Evolutionary conservation across 441 rosid species (phyloP).

Genomic region (Dalechampia spathulata): DNA sequence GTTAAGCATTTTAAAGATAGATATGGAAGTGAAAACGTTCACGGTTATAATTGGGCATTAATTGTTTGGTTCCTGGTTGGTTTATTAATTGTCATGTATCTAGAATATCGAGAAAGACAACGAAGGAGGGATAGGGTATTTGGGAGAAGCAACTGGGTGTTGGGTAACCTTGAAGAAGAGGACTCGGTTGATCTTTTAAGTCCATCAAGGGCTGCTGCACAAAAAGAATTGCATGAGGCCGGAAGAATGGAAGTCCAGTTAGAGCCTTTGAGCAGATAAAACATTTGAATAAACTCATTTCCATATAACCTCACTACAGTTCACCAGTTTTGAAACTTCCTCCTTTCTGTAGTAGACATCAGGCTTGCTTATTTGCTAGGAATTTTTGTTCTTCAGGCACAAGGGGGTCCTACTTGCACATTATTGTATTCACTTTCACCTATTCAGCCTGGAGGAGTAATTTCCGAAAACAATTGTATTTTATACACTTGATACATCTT

Average conservation of each 20-base stretch:
- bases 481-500: conserved; percentile 31
- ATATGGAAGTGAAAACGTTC: conserved; percentile 68
- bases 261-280: conserved; percentile 75
- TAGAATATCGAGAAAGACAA: conserved; percentile 59
- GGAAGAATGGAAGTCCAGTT: conserved; percentile 86
- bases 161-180: conserved; percentile 77
- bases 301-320: conserved; percentile 10
- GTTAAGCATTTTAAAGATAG: conserved; percentile 83
- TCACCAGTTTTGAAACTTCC: conserved; percentile 22
- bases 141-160: conserved; percentile 75
- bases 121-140: conserved; percentile 39
- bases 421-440: conserved; percentile 7
- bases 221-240: conserved; percentile 36
- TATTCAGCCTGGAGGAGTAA: conserved; percentile 16
- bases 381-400: conserved; percentile 10
- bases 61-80: conserved; percentile 57
- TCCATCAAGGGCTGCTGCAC: conserved; percentile 34
- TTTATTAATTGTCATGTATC: conserved; percentile 41
- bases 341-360: conserved; percentile 6
- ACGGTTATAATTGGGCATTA: conserved; percentile 66
- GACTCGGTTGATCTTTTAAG: conserved; percentile 72
- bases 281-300: conserved; percentile 8
- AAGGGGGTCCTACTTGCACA: conserved; percentile 10
- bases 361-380: conserved; percentile 15
- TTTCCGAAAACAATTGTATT: conserved; percentile 18